These are phyloP conservation scores for Zygosaccharomyces kombuchaensis DNA, from an alignment of 805 yeast species.

Conservation along the genomic window DNA sequence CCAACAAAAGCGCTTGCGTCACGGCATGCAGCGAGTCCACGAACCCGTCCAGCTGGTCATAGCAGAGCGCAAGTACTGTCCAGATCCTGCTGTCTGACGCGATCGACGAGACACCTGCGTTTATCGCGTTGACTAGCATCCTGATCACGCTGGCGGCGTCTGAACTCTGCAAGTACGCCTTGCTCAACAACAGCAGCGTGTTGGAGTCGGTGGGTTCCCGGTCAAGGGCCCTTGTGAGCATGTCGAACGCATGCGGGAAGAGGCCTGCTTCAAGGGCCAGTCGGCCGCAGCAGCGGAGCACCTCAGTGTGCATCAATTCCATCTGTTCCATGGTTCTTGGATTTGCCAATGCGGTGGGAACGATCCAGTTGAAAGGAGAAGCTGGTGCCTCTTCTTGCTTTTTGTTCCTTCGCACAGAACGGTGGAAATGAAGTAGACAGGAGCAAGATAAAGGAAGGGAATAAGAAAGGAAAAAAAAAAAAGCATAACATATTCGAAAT, in stretches of 20 bases:
- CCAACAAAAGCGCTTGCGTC: slow-evolving; percentile 5
- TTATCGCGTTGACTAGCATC: slow-evolving; percentile 16
- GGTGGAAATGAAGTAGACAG: neutral
- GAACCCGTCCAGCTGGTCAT: slow-evolving; percentile 21
- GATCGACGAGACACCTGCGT: slow-evolving; percentile 12
- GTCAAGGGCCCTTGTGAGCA: slow-evolving; percentile 15
- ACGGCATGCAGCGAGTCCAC: slow-evolving; percentile 26
- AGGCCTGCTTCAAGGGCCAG: slow-evolving; percentile 24
- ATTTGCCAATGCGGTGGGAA: neutral
- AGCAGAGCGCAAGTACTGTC: slow-evolving; percentile 23
- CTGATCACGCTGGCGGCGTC: slow-evolving; percentile 17
- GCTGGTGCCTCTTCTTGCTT: neutral
- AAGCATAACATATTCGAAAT: neutral
- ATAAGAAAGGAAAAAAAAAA: neutral
- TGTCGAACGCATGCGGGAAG: slow-evolving; percentile 17
- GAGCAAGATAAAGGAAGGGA: slow-evolving; percentile 1
- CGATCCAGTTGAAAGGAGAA: neutral
- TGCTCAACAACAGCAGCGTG: slow-evolving; percentile 18
- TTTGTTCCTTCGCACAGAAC: neutral
- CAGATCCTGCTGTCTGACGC: slow-evolving; percentile 18
- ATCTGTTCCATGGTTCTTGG: slow-evolving; percentile 8
- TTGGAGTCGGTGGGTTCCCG: slow-evolving; percentile 16
- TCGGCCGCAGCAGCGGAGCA: slow-evolving; percentile 20
- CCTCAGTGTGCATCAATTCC: slow-evolving; percentile 13
- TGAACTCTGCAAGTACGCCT: slow-evolving; percentile 14